Base-by-base conservation (phyloP, 495 filamentous ascomycete species). In the Talaromyces liani region DNA sequence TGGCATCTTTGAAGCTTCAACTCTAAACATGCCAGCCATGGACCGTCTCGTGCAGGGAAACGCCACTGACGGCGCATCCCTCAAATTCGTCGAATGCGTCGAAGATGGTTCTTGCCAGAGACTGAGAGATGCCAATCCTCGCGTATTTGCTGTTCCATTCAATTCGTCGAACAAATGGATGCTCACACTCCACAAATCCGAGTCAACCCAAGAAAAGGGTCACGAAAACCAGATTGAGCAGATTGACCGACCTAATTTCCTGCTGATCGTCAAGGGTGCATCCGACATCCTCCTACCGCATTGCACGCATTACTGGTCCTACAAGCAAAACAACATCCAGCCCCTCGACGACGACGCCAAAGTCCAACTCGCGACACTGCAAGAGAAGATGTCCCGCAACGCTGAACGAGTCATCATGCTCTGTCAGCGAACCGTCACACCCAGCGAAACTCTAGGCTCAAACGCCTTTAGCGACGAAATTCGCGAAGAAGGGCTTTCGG, bases 151-250 rank as follows among this genome's bases (percentile, higher is more conserved):
- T 61, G 67, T 90, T 3, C 81, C 82, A 1, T 91, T 91, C 72
- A 90, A 90, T 69, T 85, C 82, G 72, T 88, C 88, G 74, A 90
- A 89, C 70, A 91, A 90, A 69, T 91, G 83, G 71, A 90, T 89
- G 86, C 79, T 89, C 58, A 70, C 60, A 8, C 39, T 62, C 7
- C 60, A 62, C 45, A 53, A 63, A 20, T 6, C 25, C 16, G 36
- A 39, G 7, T 16, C 24, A 3, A 47, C 14, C 16, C 36, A 58
- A 9, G 56, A 58, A 36, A 20, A 16, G 3, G 56, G 18, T 4
- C 24, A 33, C 3, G 27, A 58, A 10, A 33, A 33, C 14, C 56
- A 58, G 29, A 58, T 45, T 27, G 60, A 62, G 9, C 22, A 62
- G 6, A 18, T 61, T 1, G 53, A 63, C 4, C 61, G 33, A 22